Evolutionary conservation across 345 rosid genomes (phyloP).

Genomic region (Cardamine occulta): DNA sequence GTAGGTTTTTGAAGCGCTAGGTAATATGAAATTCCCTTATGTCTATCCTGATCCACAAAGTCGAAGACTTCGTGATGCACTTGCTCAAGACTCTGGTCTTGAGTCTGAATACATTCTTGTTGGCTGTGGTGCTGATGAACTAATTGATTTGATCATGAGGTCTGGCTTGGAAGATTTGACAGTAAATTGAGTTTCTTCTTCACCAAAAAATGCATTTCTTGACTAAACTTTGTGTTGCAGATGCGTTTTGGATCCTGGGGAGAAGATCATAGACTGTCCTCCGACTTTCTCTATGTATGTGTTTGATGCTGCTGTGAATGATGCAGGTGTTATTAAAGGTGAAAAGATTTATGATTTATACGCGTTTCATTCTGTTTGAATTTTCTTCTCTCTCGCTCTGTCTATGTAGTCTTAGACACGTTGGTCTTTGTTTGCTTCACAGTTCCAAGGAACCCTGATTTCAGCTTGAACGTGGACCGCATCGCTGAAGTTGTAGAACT

Average conservation of each 20-base stretch:
- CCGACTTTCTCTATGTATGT: constrained; percentile 98
- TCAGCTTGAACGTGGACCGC: constrained; percentile 80
- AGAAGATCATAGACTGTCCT: constrained; percentile 94
- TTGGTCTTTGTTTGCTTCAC: constrained; percentile 34
- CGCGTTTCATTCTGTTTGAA: not conserved
- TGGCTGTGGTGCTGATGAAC: constrained; percentile 97
- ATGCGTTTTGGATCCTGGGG: constrained; percentile 96
- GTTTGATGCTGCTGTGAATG: constrained; percentile 96
- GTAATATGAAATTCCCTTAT: constrained; percentile 83
- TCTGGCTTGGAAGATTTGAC: constrained; percentile 36
- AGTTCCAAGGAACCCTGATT: constrained; percentile 87
- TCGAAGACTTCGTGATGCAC: constrained; percentile 77
- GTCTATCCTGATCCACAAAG: constrained; percentile 93
- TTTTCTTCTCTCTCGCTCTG: not conserved
- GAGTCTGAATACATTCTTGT: constrained; percentile 86
- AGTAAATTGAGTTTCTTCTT: not conserved
- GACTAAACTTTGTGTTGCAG: constrained; percentile 43
- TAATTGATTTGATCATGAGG: constrained; percentile 98
- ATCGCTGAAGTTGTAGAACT: constrained; percentile 64
- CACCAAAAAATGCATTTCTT: not conserved
- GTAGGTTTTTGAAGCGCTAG: constrained; percentile 92
- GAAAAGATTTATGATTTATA: constrained; percentile 12
- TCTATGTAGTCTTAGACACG: not conserved
- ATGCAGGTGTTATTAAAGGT: constrained; percentile 84
- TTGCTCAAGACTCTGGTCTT: constrained; percentile 84